These are phyloP conservation scores for Ophiobolus disseminans DNA, from an alignment of 2,329 filamentous ascomycete species.

Conservation along the genomic window DNA sequence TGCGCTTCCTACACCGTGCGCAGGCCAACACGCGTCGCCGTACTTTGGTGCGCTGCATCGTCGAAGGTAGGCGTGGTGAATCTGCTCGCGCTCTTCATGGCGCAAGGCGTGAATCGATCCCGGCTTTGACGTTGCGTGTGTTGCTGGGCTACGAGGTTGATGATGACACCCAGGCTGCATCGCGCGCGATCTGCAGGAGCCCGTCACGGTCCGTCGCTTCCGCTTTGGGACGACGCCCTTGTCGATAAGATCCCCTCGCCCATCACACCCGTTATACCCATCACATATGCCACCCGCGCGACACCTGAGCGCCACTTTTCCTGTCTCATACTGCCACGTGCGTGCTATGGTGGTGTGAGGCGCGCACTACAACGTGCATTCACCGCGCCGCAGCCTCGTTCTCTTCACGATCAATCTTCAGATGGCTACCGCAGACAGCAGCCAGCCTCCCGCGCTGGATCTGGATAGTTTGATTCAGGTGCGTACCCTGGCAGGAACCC, in stretches of 20 bases:
- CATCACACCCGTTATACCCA: slow-evolving; percentile 11
- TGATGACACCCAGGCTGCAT: slow-evolving; percentile 9
- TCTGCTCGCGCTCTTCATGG: slow-evolving; percentile 31
- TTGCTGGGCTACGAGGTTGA: slow-evolving; percentile 1
- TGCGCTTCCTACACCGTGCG: slow-evolving; percentile 45
- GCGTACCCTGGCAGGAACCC: background rate
- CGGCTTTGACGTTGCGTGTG: background rate
- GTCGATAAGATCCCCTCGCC: slow-evolving; percentile 21
- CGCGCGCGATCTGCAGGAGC: slow-evolving; percentile 14
- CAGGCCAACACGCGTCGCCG: slow-evolving; percentile 46
- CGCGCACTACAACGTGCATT: background rate
- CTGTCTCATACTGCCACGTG: background rate
- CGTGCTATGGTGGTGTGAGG: background rate
- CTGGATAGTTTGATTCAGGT: slow-evolving; percentile 35
- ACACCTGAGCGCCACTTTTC: background rate
- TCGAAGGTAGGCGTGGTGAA: slow-evolving; percentile 18
- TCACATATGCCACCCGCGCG: slow-evolving; percentile 5
- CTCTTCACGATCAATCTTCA: background rate
- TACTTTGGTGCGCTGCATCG: slow-evolving; percentile 45
- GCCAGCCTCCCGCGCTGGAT: slow-evolving; percentile 15
- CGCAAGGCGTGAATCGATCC: slow-evolving; percentile 8
- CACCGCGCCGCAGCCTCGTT: background rate
- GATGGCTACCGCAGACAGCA: slow-evolving; percentile 7
- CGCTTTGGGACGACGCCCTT: slow-evolving; percentile 18
- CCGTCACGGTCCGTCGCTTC: slow-evolving; percentile 21